These are phyloP conservation scores for Diaporthe sp. DNA, from an alignment of 2,329 filamentous ascomycete species.

Conservation along the genomic window DNA sequence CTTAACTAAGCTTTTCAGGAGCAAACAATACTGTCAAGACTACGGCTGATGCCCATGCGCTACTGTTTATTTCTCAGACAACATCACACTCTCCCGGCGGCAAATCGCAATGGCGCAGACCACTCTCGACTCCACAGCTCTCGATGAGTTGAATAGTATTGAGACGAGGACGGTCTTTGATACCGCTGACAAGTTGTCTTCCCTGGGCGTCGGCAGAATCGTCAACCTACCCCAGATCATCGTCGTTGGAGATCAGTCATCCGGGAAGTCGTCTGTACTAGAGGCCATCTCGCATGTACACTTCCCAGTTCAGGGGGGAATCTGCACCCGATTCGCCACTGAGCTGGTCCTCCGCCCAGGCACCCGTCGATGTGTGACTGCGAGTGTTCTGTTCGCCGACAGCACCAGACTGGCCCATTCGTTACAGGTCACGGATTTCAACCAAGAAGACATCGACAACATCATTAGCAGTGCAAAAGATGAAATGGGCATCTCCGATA, in stretches of 20 bases:
- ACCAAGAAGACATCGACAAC: neutral
- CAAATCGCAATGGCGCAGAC: neutral
- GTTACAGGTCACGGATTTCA: neutral
- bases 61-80: neutral
- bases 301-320: neutral
- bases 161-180: neutral
- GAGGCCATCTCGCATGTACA: slow-evolving; percentile 24
- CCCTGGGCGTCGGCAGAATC: slow-evolving; percentile 1
- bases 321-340: slow-evolving; percentile 28
- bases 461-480: slow-evolving; percentile 45
- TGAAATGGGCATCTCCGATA: slow-evolving; percentile 55
- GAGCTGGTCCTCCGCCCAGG: slow-evolving; percentile 21
- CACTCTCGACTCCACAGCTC: neutral
- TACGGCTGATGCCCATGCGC: neutral
- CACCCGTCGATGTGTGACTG: no score
- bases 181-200: neutral
- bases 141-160: neutral
- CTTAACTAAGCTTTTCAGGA: neutral
- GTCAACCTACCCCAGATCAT: slow-evolving; percentile 26
- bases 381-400: neutral
- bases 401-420: neutral
- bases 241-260: slow-evolving; percentile 25
- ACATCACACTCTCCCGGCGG: neutral
- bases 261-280: slow-evolving; percentile 24
- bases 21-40: no score